These are phyloP conservation scores for Trichoderma sp. DNA, from an alignment of 2,329 filamentous ascomycete species.

Conservation along the genomic window DNA sequence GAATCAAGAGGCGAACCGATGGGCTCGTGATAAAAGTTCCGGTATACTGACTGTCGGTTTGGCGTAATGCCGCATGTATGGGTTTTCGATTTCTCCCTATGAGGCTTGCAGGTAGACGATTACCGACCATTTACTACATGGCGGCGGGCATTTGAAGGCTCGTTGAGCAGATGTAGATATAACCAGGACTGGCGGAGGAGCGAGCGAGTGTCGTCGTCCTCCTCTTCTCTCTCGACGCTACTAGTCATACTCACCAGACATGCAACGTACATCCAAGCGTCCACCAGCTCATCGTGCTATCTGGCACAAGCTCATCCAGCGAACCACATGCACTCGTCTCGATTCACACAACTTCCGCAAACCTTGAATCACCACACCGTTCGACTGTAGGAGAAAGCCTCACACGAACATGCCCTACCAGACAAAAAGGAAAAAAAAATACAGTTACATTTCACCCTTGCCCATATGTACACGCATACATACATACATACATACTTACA, in stretches of 20 bases:
- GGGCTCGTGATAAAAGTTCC: not conserved
- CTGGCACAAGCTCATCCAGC: too few species aligned
- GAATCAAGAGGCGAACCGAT: not conserved
- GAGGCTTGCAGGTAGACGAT: not conserved
- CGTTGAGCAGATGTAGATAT: not conserved
- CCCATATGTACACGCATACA: constrained; percentile 23
- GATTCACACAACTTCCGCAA: too few species aligned
- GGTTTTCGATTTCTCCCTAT: not conserved
- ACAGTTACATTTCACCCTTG: constrained; percentile 23
- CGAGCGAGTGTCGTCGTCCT: too few species aligned
- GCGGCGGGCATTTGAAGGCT: constrained; percentile 1
- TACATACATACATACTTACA: constrained; percentile 16
- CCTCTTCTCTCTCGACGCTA: too few species aligned
- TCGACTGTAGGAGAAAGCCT: too few species aligned
- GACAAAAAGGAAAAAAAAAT: not conserved
- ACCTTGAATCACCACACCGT: too few species aligned
- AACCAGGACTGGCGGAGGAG: not conserved
- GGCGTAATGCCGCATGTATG: not conserved
- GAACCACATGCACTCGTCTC: too few species aligned
- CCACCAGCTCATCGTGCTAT: too few species aligned
- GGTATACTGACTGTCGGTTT: not conserved
- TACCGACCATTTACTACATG: not conserved
- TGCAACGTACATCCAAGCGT: too few species aligned
- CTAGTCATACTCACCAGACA: too few species aligned
- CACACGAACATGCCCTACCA: not conserved